Conservation (phyloP, 208 protist species). For the Wallacemonas sp. region DNA sequence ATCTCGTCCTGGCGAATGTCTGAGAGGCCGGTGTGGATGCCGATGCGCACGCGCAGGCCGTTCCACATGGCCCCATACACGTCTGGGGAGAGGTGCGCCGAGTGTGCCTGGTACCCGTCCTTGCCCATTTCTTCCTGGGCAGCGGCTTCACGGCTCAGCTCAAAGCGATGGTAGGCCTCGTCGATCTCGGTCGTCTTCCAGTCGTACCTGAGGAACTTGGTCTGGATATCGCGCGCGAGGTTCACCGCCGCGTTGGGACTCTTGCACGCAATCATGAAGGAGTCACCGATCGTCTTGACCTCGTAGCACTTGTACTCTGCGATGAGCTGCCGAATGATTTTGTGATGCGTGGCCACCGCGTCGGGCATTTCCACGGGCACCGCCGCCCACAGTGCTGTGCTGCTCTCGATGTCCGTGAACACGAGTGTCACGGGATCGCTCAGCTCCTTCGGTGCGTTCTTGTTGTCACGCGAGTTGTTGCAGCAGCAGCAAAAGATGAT, state of each 20-base stretch:
- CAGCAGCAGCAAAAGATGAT: conserved; percentile 7
- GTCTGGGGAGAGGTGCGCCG: conserved; percentile 24
- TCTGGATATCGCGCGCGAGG: conserved; percentile 53
- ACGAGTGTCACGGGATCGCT: conserved; percentile 52
- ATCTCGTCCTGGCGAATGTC: conserved; percentile 59
- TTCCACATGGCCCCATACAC: conserved; percentile 37
- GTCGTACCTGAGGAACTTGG: conserved; percentile 41
- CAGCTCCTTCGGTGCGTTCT: conserved; percentile 39
- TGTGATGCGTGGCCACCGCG: conserved; percentile 69
- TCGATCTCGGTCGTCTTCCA: conserved; percentile 50
- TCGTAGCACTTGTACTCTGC: conserved; percentile 70
- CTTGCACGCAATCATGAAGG: conserved; percentile 83
- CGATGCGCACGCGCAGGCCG: conserved; percentile 54
- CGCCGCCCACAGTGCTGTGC: conserved; percentile 75
- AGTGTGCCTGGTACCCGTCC: conserved; percentile 16
- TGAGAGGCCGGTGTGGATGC: conserved; percentile 63
- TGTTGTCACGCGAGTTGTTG: conserved; percentile 32
- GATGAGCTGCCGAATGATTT: conserved; percentile 58
- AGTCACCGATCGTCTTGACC: conserved; percentile 86
- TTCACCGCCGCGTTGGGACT: conserved; percentile 30
- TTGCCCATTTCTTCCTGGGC: conserved; percentile 8
- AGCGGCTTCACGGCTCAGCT: conserved; percentile 23
- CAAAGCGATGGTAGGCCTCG: conserved; percentile 44
- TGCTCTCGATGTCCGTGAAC: conserved; percentile 83
- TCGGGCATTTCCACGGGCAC: conserved; percentile 56